Evolutionary conservation across 2,329 filamentous ascomycete genomes (phyloP), one percentile per base, ranked within the genome.

Genomic region (Parastagonospora nodorum): DNA sequence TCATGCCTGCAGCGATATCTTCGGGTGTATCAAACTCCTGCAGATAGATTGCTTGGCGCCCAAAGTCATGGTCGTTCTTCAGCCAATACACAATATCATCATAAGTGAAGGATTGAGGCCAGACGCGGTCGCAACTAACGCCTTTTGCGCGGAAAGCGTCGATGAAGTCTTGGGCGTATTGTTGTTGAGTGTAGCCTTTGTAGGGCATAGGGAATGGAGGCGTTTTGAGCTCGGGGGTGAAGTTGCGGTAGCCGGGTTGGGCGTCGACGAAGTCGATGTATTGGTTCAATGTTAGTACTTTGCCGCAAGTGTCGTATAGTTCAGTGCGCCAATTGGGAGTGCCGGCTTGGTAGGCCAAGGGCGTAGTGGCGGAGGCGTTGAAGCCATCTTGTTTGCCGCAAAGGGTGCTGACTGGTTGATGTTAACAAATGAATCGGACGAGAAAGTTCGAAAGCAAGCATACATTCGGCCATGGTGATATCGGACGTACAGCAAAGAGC

Each of bases 211-310:
- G 69, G 8, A 88, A 82, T 60, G 67, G 58, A 2, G 72, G 85
- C 0, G 82, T 82, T 76, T 89, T 89, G 28, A 87, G 78, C 73
- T 89, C 86, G 5, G 84, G 82, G 0, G 84, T 87, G 72, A 87
- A 87, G 60, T 83, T 79, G 15, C 85, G 76, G 45, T 64, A 58
- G 10, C 82, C 84, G 12, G 84, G 77, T 2, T 72, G 69, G 1
- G 59, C 60, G 57, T 86, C 76, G 39, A 83, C 79, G 35, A 87
- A 72, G 35, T 75, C 71, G 59, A 88, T 85, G 69, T 83, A 85
- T 60, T 85, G 81, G 54, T 82, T 78, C 51, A 86, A 78, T 0
- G 79, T 80, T 58, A 86, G 70, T 14, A 84, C 68, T 14, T 80
- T 83, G 53, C 78, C 83, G 74, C 86, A 88, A 2, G 78, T 80